These are phyloP conservation scores for Aspergillus puulaauensis DNA, from an alignment of 2,329 filamentous ascomycete species.

Conservation along the genomic window DNA sequence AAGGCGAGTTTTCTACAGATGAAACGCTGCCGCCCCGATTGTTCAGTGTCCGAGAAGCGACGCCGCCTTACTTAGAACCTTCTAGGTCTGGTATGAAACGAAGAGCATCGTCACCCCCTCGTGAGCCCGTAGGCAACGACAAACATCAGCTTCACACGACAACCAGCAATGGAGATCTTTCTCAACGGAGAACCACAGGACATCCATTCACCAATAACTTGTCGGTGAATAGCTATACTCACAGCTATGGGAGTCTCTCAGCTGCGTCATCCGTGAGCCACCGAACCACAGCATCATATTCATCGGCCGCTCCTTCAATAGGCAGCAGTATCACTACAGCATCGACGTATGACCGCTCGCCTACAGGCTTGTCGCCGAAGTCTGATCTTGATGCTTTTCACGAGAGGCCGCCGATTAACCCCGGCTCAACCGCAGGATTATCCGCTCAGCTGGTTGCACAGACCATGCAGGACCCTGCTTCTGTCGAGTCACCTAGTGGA, in stretches of 20 bases:
- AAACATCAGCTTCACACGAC: constrained; percentile 33
- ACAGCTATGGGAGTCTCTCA: constrained; percentile 62
- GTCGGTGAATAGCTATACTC: constrained; percentile 55
- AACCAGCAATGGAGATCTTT: constrained; percentile 51
- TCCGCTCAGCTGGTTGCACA: constrained; percentile 38
- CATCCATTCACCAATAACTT: constrained; percentile 57
- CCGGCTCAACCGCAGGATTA: constrained; percentile 49
- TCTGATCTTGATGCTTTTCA: constrained; percentile 55
- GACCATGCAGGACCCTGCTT: constrained; percentile 33
- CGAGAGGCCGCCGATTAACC: constrained; percentile 50
- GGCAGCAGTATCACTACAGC: constrained; percentile 67
- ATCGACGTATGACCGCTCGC: constrained; percentile 62
- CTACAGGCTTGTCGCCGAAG: constrained; percentile 58
- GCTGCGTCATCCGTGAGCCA: constrained; percentile 64
- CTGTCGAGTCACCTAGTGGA: constrained; percentile 41
- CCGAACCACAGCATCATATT: constrained; percentile 59
- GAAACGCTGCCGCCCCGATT: constrained; percentile 37
- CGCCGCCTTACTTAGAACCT: constrained; percentile 35
- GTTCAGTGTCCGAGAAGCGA: constrained; percentile 40
- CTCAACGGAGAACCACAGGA: constrained; percentile 53
- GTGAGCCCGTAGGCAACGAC: constrained; percentile 47
- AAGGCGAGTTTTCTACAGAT: constrained; percentile 42
- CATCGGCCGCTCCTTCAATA: constrained; percentile 61
- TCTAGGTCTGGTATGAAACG: constrained; percentile 61
- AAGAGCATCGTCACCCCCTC: constrained; percentile 63